Percentiles rank a stretch among this genome's conserved stretches.
Evolutionary conservation across 108 stramenopile species (phyloP).

Genomic region (Cafeteria roenbergensis): DNA sequence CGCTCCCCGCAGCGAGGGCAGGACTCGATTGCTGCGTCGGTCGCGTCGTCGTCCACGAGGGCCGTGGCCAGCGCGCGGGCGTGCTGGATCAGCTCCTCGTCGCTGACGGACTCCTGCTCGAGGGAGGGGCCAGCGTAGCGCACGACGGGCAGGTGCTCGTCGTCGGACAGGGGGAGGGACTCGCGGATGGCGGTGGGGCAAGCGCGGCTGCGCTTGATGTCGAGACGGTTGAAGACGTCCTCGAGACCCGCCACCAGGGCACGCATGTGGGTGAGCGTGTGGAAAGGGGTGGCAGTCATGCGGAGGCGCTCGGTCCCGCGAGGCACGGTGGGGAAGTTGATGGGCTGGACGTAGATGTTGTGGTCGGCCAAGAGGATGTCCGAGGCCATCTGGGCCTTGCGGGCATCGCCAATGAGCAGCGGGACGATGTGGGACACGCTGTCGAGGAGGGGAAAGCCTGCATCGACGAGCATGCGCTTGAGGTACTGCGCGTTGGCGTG

Average conservation of each 20-base stretch:
- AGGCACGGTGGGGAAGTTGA: conserved; percentile 24
- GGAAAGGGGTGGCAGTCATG: conserved; percentile 17
- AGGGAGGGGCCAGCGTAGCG: too few relatives aligned
- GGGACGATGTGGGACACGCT: conserved; percentile 19
- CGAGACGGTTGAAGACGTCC: conserved; percentile 18
- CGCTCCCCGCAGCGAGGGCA: too few relatives aligned
- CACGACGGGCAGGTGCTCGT: background rate
- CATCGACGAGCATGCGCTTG: conserved; percentile 11
- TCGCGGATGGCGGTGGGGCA: background rate
- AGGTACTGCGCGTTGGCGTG: conserved; percentile 15
- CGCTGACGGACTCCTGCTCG: too few relatives aligned
- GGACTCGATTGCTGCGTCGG: too few relatives aligned
- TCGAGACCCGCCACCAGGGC: conserved; percentile 6
- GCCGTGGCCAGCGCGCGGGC: too few relatives aligned
- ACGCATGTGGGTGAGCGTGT: conserved; percentile 13
- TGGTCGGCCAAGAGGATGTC: conserved; percentile 15
- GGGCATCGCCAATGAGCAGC: conserved; percentile 18
- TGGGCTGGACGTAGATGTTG: conserved; percentile 24
- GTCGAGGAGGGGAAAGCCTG: conserved; percentile 15
- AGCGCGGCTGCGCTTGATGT: background rate
- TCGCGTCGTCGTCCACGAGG: too few relatives aligned
- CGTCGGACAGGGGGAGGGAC: background rate
- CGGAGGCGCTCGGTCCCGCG: conserved; percentile 22
- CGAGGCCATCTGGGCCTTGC: conserved; percentile 18
- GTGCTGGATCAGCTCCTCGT: too few relatives aligned